Evolutionary conservation across 805 yeast species (phyloP), one percentile per base, ranked within the genome.

Genomic region (Blastobotrys terrestris): DNA sequence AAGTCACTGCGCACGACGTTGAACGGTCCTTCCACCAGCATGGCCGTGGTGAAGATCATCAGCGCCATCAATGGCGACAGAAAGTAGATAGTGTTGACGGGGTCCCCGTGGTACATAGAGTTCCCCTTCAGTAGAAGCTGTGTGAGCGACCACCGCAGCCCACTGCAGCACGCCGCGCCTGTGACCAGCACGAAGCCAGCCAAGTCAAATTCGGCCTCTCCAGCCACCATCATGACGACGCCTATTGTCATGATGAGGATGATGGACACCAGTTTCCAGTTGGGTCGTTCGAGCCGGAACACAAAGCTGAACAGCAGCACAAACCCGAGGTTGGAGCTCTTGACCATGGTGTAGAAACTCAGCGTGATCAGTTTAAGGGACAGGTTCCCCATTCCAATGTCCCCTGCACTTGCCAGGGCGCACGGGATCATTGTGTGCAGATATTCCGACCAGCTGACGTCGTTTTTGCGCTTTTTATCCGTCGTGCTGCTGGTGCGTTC

Each of bases 131-230:
- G 71, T 39, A 92, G 75, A 19, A 94, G 67, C 64, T 94, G 98
- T 0, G 98, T 90, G 56, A 91, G 79, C 1, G 96, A 92, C 99
- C 99, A 94, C 57, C 99, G 78, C 49, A 94, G 72, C 0, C 99
- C 99, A 14, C 94, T 84, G 71, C 89, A 77, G 65, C 85, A 77
- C 1, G 95, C 81, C 2, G 96, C 91, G 1, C 78, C 70, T 26
- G 94, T 70, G 1, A 92, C 97, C 22, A 90, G 70, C 1, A 81
- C 50, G 19, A 89, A 81, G 1, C 99, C 98, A 1, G 84, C 55
- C 31, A 67, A 50, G 26, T 63, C 63, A 53, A 68, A 69, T 43
- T 66, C 59, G 13, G 70, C 60, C 52, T 68, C 70, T 18, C 72
- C 72, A 0, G 72, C 70, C 3, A 89, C 92, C 98, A 94, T 94